Evolutionary conservation across 176 grass and related monocot genomes (phyloP).

Genomic region (Bolboschoenus planiculmis): DNA sequence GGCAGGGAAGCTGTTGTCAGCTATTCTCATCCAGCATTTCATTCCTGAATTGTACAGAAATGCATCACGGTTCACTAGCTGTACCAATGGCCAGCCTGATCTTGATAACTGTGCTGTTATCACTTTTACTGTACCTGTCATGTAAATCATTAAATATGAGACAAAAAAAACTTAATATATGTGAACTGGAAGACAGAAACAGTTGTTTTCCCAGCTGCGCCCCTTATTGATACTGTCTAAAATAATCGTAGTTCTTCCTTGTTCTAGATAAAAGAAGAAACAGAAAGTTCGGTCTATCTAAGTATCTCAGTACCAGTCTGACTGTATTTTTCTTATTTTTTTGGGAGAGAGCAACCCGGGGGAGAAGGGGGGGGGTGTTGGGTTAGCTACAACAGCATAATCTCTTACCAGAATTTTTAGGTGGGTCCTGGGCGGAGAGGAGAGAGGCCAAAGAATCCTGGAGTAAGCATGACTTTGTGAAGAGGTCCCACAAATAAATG

Average conservation of each 20-base stretch:
- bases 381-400: background rate
- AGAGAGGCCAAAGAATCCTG: conserved; percentile 71
- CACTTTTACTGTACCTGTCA: conserved; percentile 68
- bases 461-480: conserved; percentile 63
- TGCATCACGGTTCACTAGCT: conserved; percentile 66
- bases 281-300: background rate
- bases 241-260: background rate
- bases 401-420: conserved; percentile 71
- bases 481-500: conserved; percentile 86
- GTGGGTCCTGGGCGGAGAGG: conserved; percentile 43
- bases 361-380: background rate
- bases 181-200: background rate
- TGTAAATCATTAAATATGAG: conserved; percentile 20
- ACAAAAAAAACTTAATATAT: background rate
- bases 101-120: conserved; percentile 89
- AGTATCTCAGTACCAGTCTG: background rate
- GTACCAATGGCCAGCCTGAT: conserved; percentile 81
- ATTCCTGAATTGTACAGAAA: conserved; percentile 80
- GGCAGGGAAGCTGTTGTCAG: conserved; percentile 78
- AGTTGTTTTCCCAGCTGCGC: background rate
- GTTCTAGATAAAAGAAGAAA: background rate
- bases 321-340: background rate
- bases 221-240: background rate
- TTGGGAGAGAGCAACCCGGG: background rate
- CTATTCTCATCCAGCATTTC: conserved; percentile 94